Evolutionary conservation across 306 rosid genomes (phyloP), one percentile per base, ranked within the genome.

Genomic region (Cucurbita maxima): DNA sequence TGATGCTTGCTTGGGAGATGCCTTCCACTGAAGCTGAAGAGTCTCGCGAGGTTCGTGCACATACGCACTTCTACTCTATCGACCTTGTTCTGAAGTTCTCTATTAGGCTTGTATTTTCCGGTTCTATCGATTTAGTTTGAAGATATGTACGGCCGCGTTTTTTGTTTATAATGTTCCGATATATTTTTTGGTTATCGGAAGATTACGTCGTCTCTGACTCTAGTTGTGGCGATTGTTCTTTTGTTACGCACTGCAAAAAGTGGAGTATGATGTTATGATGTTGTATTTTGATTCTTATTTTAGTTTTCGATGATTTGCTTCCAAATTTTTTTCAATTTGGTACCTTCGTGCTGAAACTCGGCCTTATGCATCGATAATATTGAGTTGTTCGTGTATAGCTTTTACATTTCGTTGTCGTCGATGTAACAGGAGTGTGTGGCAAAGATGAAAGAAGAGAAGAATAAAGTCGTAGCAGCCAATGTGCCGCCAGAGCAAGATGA

Each of bases 1-100:
- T 85, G 86, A 94, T 94, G 99, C 88, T 94, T 12, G 92, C 96
- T 5, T 94, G 97, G 97, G 92, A 89, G 87, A 83, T 78, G 58
- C 97, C 97, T 40, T 74, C 81, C 63, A 79, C 73, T 70, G 79
- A 84, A 10, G 86, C 87, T 4, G 85, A 87, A 47, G 79, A 85
- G 11, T 55, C 80, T 5, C 43, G 20, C 11, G 8, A 20, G 84
- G 96, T 90, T 9, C 52, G 81, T 45, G 53, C 57, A n/a, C 13
- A 61, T 13, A n/a, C 22, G 22, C 4, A 40, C 15, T 6, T 18
- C 48, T 14, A 14, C 37, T 68, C 16, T 3, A 30, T 62, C 70
- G 16, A 9, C 9, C 52, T 41, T 64, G 16, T 64, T 6, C n/a
- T 10, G 36, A 64, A 64, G 4, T 43, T 20, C n/a, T 68, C 73